A percentile compares a stretch with the other conserved stretches of the same genome.
Evolutionary conservation across 352 stramenopile species (phyloP).

Genomic region (Peronosclerospora sorghi): DNA sequence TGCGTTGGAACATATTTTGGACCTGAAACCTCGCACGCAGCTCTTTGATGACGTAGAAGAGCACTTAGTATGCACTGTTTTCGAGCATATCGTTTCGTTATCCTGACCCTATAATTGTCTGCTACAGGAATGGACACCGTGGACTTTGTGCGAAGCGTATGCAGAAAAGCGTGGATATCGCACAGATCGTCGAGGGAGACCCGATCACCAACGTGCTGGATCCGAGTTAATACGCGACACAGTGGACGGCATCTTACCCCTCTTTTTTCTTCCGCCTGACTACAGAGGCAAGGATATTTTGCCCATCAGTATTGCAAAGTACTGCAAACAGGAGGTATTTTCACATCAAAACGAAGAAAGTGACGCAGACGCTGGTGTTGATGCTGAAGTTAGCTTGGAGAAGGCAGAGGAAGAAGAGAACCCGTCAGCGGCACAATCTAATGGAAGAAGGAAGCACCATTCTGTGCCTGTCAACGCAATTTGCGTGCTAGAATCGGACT

Average conservation of each 20-base stretch:
- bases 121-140: slow-evolving; percentile 68
- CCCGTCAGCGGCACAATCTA: neutral
- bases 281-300: slow-evolving; percentile 51
- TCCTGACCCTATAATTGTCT: too few species aligned
- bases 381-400: slow-evolving; percentile 10
- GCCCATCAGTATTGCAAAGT: slow-evolving; percentile 23
- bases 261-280: slow-evolving; percentile 71
- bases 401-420: slow-evolving; percentile 16
- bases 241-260: slow-evolving; percentile 67
- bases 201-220: slow-evolving; percentile 71
- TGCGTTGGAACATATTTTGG: slow-evolving; percentile 52
- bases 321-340: slow-evolving; percentile 17
- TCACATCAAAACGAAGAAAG: slow-evolving; percentile 6
- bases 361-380: slow-evolving; percentile 8
- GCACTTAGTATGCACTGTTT: slow-evolving; percentile 33
- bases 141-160: slow-evolving; percentile 76
- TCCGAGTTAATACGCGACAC: slow-evolving; percentile 74
- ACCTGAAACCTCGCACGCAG: slow-evolving; percentile 61
- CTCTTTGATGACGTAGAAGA: slow-evolving; percentile 70
- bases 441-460: slow-evolving; percentile 4
- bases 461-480: slow-evolving; percentile 67
- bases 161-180: slow-evolving; percentile 75
- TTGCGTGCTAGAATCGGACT: slow-evolving; percentile 72
- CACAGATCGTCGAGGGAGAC: slow-evolving; percentile 62
- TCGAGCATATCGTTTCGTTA: neutral